phyloP scores from a whole-genome alignment of 108 stramenopile species.

The Licmophora abbreviata region DNA sequence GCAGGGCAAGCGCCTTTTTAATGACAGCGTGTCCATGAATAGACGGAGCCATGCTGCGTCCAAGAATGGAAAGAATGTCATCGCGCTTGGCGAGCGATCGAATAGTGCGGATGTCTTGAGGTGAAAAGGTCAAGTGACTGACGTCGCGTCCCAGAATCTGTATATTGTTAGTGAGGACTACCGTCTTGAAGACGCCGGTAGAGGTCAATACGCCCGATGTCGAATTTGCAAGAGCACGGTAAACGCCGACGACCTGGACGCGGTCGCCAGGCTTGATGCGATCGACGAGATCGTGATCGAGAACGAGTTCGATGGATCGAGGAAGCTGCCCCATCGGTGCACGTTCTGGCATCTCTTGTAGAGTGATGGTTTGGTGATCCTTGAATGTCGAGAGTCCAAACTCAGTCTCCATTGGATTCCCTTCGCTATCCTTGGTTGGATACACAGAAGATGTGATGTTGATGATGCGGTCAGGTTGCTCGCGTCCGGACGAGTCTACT shows the following conservation, averaged over 20 bases:
- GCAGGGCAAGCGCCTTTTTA: constrained; percentile 93
- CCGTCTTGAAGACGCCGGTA: constrained; percentile 87
- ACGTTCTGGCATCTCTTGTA: constrained; percentile 96
- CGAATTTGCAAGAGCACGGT: constrained; percentile 76
- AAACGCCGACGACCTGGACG: constrained; percentile 85
- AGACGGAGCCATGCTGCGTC: constrained; percentile 87
- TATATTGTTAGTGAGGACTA: constrained; percentile 93
- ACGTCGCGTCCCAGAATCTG: constrained; percentile 85
- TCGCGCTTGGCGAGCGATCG: constrained; percentile 61
- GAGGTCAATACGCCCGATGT: constrained; percentile 35
- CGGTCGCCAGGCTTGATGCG: constrained; percentile 97
- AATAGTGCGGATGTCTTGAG: constrained; percentile 78
- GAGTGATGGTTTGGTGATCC: constrained; percentile 93
- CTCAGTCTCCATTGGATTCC: constrained; percentile 92
- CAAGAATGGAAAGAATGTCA: constrained; percentile 75
- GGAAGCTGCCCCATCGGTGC: constrained; percentile 99
- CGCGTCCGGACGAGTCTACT: constrained; percentile 65
- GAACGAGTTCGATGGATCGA: constrained; percentile 84
- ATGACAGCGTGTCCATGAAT: constrained; percentile 97
- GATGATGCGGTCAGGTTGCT: constrained; percentile 65
- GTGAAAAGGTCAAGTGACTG: constrained; percentile 60
- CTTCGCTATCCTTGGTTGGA: constrained; percentile 88
- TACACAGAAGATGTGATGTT: constrained; percentile 79
- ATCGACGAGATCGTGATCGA: constrained; percentile 93
- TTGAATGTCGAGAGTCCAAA: constrained; percentile 92